Evolutionary conservation across 768 basidiomycete species (phyloP), one percentile per base, ranked within the genome.

Genomic region (Rhodotorula taiwanensis): DNA sequence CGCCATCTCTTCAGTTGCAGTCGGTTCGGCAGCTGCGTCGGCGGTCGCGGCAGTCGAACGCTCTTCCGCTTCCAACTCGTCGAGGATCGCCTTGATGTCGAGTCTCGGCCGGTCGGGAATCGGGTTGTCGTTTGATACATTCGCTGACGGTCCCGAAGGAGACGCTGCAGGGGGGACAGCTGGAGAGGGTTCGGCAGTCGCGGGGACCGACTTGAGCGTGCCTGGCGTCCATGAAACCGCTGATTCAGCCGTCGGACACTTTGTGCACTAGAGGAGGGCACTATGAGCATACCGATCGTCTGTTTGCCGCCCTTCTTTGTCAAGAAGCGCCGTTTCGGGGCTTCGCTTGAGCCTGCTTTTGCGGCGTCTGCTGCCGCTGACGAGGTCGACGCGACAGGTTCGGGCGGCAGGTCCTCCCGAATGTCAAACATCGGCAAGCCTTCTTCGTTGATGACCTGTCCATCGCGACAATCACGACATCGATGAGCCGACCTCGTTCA

Each of bases 381-480:
- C 3, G 31, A 23, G 28, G 39, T 28, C 20, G 42, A 27, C 2
- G 41, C 11, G 16, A 25, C 25, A 2, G 51, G 58, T 14, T 58
- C 60, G 18, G 44, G 5, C 2, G 62, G 63, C 1, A 69, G 45
- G 25, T 69, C 67, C 34, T 69, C 67, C 16, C 47, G 60, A 23
- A 69, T 69, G 51, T 69, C 67, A 21, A 69, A 69, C 52, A 69
- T 62, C 7, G 63, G 67, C 1, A 69, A 50, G 0, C 67, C 67
- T 21, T 69, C 67, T 39, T 69, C 67, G 49, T 69, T 69, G 53
- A 69, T 57, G 34, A 69, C 53, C 67, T 69, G 39, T n/a, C n/a
- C 8, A 33, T 5, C 15, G 11, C 28, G 15, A 28, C 39, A 1
- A 16, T 25, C 36, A 18, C 30, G 27, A 15, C 2, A 2, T 6